phyloP scores from a whole-genome alignment of 441 rosid genomes.

The Mallotus repandus region DNA sequence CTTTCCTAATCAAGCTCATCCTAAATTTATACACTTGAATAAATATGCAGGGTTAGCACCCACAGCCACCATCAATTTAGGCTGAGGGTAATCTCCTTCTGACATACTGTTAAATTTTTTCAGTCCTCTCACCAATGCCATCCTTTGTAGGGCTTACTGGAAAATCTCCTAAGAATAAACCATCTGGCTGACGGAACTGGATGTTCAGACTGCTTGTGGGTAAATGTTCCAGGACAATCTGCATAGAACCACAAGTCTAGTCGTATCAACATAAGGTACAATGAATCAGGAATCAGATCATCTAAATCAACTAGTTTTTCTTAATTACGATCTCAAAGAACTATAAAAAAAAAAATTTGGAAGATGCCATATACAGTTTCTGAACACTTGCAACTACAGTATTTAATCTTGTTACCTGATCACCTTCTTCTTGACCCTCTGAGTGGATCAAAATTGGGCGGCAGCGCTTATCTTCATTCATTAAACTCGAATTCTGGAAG shows the following conservation, averaged over 20 bases:
- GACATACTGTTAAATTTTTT: slow-evolving; percentile 24
- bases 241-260: slow-evolving; percentile 1
- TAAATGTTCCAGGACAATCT: slow-evolving; percentile 45
- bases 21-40: slow-evolving; percentile 42
- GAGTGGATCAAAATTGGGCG: slow-evolving; percentile 88
- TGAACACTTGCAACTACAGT: slow-evolving; percentile 10
- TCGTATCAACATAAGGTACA: not conserved
- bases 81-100: slow-evolving; percentile 23
- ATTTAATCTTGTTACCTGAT: slow-evolving; percentile 71
- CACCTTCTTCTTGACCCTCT: slow-evolving; percentile 51
- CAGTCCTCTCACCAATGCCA: slow-evolving; percentile 24
- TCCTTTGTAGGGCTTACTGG: slow-evolving; percentile 38
- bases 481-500: slow-evolving; percentile 97
- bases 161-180: slow-evolving; percentile 34
- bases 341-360: not conserved
- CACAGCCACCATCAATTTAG: slow-evolving; percentile 21
- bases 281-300: not conserved
- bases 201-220: slow-evolving; percentile 45
- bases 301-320: not conserved
- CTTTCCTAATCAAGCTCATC: slow-evolving; percentile 32
- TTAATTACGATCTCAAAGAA: not conserved
- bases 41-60: slow-evolving; percentile 39
- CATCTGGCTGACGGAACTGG: slow-evolving; percentile 49
- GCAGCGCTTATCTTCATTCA: slow-evolving; percentile 99
- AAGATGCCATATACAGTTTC: not conserved